A percentile compares a stretch with the other conserved stretches of the same genome.
Evolutionary conservation across 2,329 filamentous ascomycete species (phyloP).

Genomic region (Claviceps sp.): DNA sequence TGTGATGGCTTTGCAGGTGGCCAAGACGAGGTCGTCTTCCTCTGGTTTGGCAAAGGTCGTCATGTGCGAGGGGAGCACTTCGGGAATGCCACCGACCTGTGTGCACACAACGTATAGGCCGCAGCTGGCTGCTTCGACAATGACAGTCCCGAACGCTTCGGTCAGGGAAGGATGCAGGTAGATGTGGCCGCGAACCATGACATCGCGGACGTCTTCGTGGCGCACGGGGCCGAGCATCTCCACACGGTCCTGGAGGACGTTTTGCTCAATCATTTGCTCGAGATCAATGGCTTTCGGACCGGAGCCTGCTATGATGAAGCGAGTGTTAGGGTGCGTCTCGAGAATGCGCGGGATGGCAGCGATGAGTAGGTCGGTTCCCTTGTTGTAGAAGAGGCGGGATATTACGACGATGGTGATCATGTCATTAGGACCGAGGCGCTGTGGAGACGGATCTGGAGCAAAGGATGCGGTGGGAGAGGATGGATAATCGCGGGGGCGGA

Average conservation of each 20-base stretch:
- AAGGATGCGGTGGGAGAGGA: slow-evolving; percentile 21
- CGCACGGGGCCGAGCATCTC: slow-evolving; percentile 84
- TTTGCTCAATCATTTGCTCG: slow-evolving; percentile 95
- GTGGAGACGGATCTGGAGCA: slow-evolving; percentile 38
- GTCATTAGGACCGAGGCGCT: slow-evolving; percentile 66
- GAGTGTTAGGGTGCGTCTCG: slow-evolving; percentile 77
- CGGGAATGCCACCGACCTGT: slow-evolving; percentile 89
- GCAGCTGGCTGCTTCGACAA: slow-evolving; percentile 92
- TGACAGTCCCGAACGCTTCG: slow-evolving; percentile 94
- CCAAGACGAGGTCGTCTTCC: slow-evolving; percentile 83
- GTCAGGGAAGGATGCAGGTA: slow-evolving; percentile 92
- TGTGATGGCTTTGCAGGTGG: slow-evolving; percentile 79
- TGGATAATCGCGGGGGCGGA: slow-evolving; percentile 49
- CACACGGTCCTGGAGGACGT: slow-evolving; percentile 85
- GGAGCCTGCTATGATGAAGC: slow-evolving; percentile 91
- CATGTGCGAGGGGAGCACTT: slow-evolving; percentile 93
- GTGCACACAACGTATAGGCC: slow-evolving; percentile 95
- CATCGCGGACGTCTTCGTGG: slow-evolving; percentile 91
- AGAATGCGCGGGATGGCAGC: slow-evolving; percentile 89
- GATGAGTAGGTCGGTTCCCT: slow-evolving; percentile 93
- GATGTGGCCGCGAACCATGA: slow-evolving; percentile 94
- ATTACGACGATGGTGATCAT: slow-evolving; percentile 95
- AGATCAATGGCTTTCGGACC: slow-evolving; percentile 95
- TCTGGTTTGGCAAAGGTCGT: slow-evolving; percentile 94
- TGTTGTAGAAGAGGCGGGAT: slow-evolving; percentile 95